A percentile compares a stretch with the other conserved stretches of the same genome.
Evolutionary conservation across 805 yeast species (phyloP).

Genomic region (Hanseniaspora guilliermondii): DNA sequence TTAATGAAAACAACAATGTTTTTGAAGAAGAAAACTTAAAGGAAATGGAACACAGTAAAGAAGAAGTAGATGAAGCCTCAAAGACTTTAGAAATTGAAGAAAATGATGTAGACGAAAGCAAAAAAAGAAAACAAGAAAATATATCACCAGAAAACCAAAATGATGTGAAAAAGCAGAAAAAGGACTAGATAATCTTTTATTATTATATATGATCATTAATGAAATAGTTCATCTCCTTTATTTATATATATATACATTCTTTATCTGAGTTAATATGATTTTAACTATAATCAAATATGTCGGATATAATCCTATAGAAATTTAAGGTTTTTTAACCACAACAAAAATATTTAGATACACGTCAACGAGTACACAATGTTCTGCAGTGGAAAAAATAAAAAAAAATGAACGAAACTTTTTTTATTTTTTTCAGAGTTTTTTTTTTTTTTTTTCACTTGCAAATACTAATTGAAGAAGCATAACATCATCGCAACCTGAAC

Average conservation of each 20-base stretch:
- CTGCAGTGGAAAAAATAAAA: no score
- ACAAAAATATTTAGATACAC: no score
- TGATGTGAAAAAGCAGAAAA: neutral
- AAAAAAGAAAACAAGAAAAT: neutral
- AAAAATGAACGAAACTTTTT: no score
- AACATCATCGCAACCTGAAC: neutral
- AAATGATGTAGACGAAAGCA: neutral
- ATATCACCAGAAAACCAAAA: neutral
- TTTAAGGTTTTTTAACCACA: no score
- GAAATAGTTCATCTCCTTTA: no score
- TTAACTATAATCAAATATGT: no score
- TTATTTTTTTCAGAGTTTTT: neutral
- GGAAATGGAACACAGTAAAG: slow-evolving; percentile 19
- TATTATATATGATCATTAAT: no score
- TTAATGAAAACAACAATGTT: slow-evolving; percentile 16
- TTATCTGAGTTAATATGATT: no score
- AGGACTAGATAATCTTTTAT: neutral
- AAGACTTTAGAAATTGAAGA: neutral
- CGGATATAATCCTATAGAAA: no score
- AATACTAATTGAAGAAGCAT: no score
- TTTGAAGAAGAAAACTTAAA: slow-evolving; percentile 20
- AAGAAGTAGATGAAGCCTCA: neutral
- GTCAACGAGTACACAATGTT: no score
- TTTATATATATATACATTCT: no score
- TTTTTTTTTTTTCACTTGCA: neutral